phyloP scores from a whole-genome alignment of 2,329 filamentous ascomycete genomes.

The Metarhizium brunneum region DNA sequence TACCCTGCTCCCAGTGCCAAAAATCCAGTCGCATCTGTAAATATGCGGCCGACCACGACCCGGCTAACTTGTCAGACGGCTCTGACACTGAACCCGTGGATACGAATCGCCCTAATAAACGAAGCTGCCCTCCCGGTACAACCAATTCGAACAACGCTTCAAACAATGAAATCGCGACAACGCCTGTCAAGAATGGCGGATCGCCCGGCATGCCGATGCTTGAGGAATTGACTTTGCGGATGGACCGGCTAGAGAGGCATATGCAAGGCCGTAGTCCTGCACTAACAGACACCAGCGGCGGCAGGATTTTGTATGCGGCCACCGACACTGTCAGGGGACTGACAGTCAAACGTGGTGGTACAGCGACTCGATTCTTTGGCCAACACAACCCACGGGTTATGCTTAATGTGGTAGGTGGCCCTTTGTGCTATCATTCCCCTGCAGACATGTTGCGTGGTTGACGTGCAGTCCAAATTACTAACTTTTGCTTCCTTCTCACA shows the following conservation, averaged over 20 bases:
- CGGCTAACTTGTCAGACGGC: conserved; percentile 37
- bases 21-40: conserved; percentile 45
- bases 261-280: conserved; percentile 33
- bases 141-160: conserved; percentile 11
- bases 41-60: conserved; percentile 41
- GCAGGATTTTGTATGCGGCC: conserved; percentile 24
- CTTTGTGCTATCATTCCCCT: not conserved
- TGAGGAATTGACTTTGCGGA: conserved; percentile 38
- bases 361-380: conserved; percentile 42
- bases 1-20: conserved; percentile 48
- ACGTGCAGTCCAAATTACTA: not conserved
- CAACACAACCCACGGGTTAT: conserved; percentile 44
- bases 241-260: conserved; percentile 45
- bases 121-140: conserved; percentile 22
- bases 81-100: conserved; percentile 31
- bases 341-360: conserved; percentile 36
- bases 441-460: not conserved
- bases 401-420: conserved; percentile 39
- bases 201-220: conserved; percentile 24
- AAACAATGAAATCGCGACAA: conserved; percentile 15
- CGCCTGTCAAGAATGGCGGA: conserved; percentile 23
- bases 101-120: conserved; percentile 27
- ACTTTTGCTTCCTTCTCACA: not conserved
- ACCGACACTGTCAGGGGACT: conserved; percentile 39
- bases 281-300: conserved; percentile 24